A percentile compares a stretch with the other conserved stretches of the same genome.
Conservation (phyloP, 2,329 filamentous ascomycete genomes). For the Ilyonectria destructans region DNA sequence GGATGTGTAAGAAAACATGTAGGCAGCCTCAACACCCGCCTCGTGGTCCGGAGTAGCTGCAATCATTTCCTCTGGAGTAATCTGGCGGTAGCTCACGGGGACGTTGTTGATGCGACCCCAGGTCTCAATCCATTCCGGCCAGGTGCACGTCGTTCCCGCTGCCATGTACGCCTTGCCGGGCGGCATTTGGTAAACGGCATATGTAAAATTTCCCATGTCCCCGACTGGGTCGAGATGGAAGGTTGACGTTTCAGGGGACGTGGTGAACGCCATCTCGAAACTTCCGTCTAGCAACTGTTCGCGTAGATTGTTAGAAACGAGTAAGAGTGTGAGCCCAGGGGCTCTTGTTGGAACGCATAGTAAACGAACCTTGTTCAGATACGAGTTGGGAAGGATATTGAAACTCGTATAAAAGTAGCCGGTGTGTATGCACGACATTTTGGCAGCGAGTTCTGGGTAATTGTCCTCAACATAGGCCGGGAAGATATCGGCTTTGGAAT, state of each 20-base stretch:
- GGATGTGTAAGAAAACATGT: conserved; percentile 65
- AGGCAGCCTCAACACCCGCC: conserved; percentile 60
- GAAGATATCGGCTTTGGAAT: conserved; percentile 68
- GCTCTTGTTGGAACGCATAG: accelerated
- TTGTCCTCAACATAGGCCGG: conserved; percentile 61
- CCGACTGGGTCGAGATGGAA: conserved; percentile 65
- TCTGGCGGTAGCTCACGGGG: conserved; percentile 57
- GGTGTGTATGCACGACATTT: conserved; percentile 68
- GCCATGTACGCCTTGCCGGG: conserved; percentile 67
- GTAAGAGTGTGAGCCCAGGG: background rate
- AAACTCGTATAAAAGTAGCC: conserved; percentile 67
- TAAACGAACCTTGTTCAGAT: conserved; percentile 61
- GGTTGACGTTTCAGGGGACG: conserved; percentile 54
- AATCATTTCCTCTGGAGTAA: conserved; percentile 60
- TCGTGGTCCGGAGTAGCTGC: conserved; percentile 56
- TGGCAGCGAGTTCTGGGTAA: conserved; percentile 62
- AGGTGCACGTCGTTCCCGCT: conserved; percentile 62
- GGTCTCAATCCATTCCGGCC: conserved; percentile 61
- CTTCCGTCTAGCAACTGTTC: conserved; percentile 58
- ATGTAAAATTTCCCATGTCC: conserved; percentile 65
- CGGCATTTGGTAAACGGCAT: conserved; percentile 66
- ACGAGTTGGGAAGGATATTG: conserved; percentile 62
- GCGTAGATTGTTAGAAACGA: background rate
- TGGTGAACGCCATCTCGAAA: conserved; percentile 66
- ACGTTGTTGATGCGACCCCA: conserved; percentile 59